A percentile compares a stretch with the other conserved stretches of the same genome.
Evolutionary conservation across 257 asterid genomes (phyloP).

Genomic region (Plantago major): DNA sequence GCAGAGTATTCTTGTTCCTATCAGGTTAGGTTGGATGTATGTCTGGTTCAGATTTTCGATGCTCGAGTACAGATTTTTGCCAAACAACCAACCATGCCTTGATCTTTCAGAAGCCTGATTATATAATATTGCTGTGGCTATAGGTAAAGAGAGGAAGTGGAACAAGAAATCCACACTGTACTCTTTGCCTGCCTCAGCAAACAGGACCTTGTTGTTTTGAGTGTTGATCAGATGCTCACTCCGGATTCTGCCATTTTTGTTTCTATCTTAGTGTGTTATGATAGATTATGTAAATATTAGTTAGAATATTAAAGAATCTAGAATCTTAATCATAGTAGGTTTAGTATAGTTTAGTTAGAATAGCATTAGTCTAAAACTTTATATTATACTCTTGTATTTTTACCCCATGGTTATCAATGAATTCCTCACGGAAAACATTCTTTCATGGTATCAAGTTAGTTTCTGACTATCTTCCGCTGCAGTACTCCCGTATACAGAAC

Average conservation of each 20-base stretch:
- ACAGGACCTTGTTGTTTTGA: slow-evolving; percentile 20
- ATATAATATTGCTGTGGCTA: slow-evolving; percentile 19
- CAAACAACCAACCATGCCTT: slow-evolving; percentile 21
- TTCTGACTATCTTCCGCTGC: too few relatives aligned
- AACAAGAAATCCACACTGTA: slow-evolving; percentile 37
- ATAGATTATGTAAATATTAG: too few relatives aligned
- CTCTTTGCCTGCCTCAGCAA: slow-evolving; percentile 35
- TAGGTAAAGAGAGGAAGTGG: slow-evolving; percentile 21
- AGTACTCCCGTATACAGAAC: too few relatives aligned
- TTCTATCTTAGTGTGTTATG: too few relatives aligned
- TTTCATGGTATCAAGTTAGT: too few relatives aligned
- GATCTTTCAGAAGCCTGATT: slow-evolving; percentile 14
- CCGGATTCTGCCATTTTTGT: slow-evolving; percentile 8
- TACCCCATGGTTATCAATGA: too few relatives aligned
- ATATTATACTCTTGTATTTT: too few relatives aligned
- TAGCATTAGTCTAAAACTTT: too few relatives aligned
- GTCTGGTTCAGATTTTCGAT: slow-evolving; percentile 22
- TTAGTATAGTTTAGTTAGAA: too few relatives aligned
- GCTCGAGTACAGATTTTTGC: slow-evolving; percentile 27
- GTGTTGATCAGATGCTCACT: slow-evolving; percentile 30
- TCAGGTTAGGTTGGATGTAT: slow-evolving; percentile 22
- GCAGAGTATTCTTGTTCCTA: slow-evolving; percentile 19
- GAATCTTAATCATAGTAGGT: too few relatives aligned
- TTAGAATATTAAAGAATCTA: too few relatives aligned
- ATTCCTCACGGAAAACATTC: too few relatives aligned